Conservation (phyloP, 345 rosid species). For the Salix purpurea region DNA sequence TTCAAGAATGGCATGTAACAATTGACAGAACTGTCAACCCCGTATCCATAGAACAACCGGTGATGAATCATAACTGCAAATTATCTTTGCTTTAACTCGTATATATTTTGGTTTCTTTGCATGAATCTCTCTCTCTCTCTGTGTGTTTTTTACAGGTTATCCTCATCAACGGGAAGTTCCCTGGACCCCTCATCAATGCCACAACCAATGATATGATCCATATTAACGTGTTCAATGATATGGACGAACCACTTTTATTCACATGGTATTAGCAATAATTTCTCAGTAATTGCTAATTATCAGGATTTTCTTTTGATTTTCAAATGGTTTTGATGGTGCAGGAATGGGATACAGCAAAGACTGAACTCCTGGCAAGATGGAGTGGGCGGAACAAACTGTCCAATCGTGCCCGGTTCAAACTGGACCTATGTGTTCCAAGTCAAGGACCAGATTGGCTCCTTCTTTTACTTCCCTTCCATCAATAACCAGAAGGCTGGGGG, state of each 20-base stretch:
- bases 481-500: conserved; percentile 20
- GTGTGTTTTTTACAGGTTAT: conserved; percentile 10
- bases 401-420: conserved; percentile 11
- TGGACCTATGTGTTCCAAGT: conserved; percentile 18
- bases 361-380: conserved; percentile 28
- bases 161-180: conserved; percentile 27
- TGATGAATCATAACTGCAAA: conserved; percentile 1
- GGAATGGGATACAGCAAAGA: conserved; percentile 27
- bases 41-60: conserved; percentile 19
- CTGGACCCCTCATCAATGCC: conserved; percentile 27
- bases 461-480: conserved; percentile 15
- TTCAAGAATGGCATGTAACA: conserved; percentile 32
- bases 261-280: conserved; percentile 12
- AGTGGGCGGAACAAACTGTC: conserved; percentile 23
- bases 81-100: neutral
- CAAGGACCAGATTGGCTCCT: conserved; percentile 23
- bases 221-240: conserved; percentile 21
- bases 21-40: conserved; percentile 13
- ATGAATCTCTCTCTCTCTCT: neutral
- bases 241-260: conserved; percentile 26
- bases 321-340: neutral
- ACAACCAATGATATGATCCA: conserved; percentile 19
- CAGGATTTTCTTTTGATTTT: too few species aligned
- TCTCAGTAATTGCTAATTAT: too few species aligned
- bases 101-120: neutral